Evolutionary conservation across 495 filamentous ascomycete species (phyloP).

Genomic region (Copromyces sp.): DNA sequence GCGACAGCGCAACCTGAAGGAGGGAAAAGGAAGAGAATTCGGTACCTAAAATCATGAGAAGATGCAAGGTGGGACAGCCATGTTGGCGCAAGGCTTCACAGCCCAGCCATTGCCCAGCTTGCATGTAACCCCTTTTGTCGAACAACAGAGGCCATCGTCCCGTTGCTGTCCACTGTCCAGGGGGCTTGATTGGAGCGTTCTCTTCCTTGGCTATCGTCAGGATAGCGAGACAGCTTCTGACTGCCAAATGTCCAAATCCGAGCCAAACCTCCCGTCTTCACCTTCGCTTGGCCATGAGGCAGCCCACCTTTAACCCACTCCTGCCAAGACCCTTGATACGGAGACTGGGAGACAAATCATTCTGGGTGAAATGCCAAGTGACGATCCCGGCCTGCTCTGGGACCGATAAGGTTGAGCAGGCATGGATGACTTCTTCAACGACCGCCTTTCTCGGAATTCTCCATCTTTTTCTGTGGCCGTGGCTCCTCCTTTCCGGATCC

Average conservation of each 20-base stretch:
- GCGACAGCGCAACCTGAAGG: not conserved
- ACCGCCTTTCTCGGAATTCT: not conserved
- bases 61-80: not conserved
- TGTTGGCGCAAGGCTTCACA: not conserved
- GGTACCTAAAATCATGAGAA: not conserved
- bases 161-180: not conserved
- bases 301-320: not conserved
- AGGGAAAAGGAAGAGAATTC: not conserved
- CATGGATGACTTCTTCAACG: not conserved
- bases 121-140: not conserved
- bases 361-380: not conserved
- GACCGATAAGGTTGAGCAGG: not conserved
- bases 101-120: not conserved
- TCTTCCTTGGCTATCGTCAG: not conserved
- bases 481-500: not conserved
- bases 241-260: not conserved
- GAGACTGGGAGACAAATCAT: not conserved
- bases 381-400: not conserved
- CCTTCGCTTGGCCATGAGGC: not conserved
- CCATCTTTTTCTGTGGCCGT: not conserved
- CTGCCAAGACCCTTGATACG: not conserved
- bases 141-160: not conserved
- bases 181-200: not conserved
- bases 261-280: not conserved
- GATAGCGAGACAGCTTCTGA: not conserved